Evolutionary conservation across 495 filamentous ascomycete species (phyloP).

Genomic region (Cudoniella acicularis): DNA sequence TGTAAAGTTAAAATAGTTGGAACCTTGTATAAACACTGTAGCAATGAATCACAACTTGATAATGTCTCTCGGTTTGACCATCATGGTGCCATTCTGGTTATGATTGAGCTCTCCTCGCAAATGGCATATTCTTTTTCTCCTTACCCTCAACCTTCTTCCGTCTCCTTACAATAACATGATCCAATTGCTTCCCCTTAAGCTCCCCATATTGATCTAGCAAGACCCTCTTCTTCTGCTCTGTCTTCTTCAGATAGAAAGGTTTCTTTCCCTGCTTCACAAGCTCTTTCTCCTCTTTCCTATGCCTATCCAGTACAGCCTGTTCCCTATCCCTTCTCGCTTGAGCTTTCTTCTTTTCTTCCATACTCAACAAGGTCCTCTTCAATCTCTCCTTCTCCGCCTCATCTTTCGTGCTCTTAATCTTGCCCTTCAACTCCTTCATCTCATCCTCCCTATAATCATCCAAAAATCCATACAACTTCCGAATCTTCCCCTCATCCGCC

Average conservation of each 20-base stretch:
- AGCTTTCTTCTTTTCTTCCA: slow-evolving; percentile 66
- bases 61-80: neutral
- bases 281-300: slow-evolving; percentile 79
- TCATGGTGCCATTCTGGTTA: slow-evolving; percentile 14
- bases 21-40: neutral
- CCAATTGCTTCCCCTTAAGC: slow-evolving; percentile 77
- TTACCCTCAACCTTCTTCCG: slow-evolving; percentile 78
- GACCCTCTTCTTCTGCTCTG: slow-evolving; percentile 80
- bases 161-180: slow-evolving; percentile 73
- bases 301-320: slow-evolving; percentile 60
- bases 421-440: slow-evolving; percentile 64
- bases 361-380: slow-evolving; percentile 60
- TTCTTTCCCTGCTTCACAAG: slow-evolving; percentile 81
- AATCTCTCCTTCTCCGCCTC: slow-evolving; percentile 57
- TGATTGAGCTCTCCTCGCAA: slow-evolving; percentile 45
- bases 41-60: slow-evolving; percentile 3
- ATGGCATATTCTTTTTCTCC: slow-evolving; percentile 78
- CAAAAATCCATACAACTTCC: slow-evolving; percentile 77
- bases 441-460: slow-evolving; percentile 79
- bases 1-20: neutral
- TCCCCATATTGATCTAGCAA: slow-evolving; percentile 72
- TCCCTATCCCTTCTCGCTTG: slow-evolving; percentile 63
- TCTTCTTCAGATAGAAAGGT: slow-evolving; percentile 89
- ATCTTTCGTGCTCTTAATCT: slow-evolving; percentile 65
- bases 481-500: slow-evolving; percentile 51